Evolutionary conservation across 441 rosid genomes (phyloP), one percentile per base, ranked within the genome.

Genomic region (Bocquillonia castaneifolia): DNA sequence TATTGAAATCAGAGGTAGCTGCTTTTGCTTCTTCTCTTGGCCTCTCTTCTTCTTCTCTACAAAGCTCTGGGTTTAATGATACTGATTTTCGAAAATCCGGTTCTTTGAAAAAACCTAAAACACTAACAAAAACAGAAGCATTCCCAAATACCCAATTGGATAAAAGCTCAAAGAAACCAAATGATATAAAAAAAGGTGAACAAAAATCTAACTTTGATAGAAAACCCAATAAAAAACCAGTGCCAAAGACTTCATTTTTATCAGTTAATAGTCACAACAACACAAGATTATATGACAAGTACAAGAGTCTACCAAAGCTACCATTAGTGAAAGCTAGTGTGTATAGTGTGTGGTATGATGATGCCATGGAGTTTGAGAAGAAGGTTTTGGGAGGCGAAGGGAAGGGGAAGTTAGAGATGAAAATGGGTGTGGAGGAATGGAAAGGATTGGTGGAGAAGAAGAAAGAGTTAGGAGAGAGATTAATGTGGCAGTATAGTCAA

Each of bases 1-100:
- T 60, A 6, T 81, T 93, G 71, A 78, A 80, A 67, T 80, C 92
- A 13, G 97, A 91, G 39, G 70, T 91, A 25, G 97, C 96, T 22
- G 82, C 96, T 4, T 87, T 85, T 71, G 88, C 91, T 66, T 89
- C 97, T 29, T 80, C 96, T 26, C 79, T 91, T 9, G 97, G 98
- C 32, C 74, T 93, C 42, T 40, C 88, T 63, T 77, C 91, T 50
- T 70, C 91, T 37, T n/a, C 50, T 55, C 57, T 68, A 32, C 83
- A 85, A 57, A 69, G 50, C 37, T 64, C 77, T 29, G 96, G 98
- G 71, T 88, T 86, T 87, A 82, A 86, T 74, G 96, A 93, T 58
- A 56, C 79, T n/a, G 95, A 86, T 78, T 93, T 88, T 72, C 87
- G 96, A 20, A 85, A 86, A 77, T 62, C 79, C 10, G 77, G 76